Evolutionary conservation across 2,329 filamentous ascomycete genomes (phyloP), one percentile per base, ranked within the genome.

Genomic region (Ceratocystis cacaofunesta): DNA sequence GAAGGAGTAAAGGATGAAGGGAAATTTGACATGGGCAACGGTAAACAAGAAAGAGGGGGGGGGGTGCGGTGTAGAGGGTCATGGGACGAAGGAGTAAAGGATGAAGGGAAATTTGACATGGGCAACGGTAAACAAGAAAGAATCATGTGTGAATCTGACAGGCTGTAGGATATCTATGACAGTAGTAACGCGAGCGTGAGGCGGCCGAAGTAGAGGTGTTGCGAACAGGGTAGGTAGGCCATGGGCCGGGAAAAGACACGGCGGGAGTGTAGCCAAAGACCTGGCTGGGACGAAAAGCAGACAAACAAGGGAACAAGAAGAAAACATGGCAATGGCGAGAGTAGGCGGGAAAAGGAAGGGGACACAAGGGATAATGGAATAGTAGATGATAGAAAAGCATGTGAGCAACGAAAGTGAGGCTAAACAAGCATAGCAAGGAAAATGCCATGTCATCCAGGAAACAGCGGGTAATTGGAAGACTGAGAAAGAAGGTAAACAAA

Each of bases 21-120:
- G 19, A 30, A 62, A 62, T 6, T 62, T 30, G 60, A 50, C 44
- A 50, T 32, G 61, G 61, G 22, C 60, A 62, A 8, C n/a, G 7
- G n/a, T 22, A 46, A 48, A 15, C 44, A 62, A 46, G 44, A 62
- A 48, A 44, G 44, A 62, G n/a, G n/a, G n/a, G n/a, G 55, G 55
- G 55, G 55, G 5, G 55, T 22, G 55, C 28, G 55, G 55, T 36
- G 55, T 28, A 52, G 19, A 52, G 44, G 61, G 46, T 32, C 30
- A 63, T 36, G 46, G 46, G 61, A 41, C 22, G 41, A 63, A 50
- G 36, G 48, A 32, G 25, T 17, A 36, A 50, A 62, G 44, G 46
- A 62, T 62, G 44, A 8, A 10, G 60, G 41, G 19, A 30, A 62
- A 62, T 6, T 62, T 30, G 60, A 50, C 44, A 50, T 32, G 61